Conservation (phyloP, 495 filamentous ascomycete species). For the Parathielavia appendiculata region DNA sequence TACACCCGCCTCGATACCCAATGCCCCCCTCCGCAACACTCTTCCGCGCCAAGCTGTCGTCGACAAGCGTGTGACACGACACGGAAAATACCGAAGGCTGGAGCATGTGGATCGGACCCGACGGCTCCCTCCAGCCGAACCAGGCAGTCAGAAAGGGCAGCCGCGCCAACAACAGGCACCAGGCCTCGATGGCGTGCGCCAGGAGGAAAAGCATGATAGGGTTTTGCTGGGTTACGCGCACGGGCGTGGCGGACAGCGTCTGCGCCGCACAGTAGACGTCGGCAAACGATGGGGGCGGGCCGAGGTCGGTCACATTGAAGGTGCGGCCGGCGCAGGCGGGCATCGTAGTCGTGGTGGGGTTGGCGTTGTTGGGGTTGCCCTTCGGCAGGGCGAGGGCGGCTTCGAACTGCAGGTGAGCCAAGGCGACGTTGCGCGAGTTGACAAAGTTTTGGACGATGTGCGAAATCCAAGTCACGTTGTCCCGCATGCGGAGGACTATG, state of each 20-base stretch:
- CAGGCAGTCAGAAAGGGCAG: constrained; percentile 29
- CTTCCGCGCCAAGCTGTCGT: constrained; percentile 44
- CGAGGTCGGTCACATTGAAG: constrained; percentile 38
- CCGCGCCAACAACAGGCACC: constrained; percentile 26
- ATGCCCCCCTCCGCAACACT: constrained; percentile 48
- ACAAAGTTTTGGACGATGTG: constrained; percentile 52
- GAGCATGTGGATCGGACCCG: constrained; percentile 37
- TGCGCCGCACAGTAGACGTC: constrained; percentile 31
- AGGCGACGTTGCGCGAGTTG: constrained; percentile 51
- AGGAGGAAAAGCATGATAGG: constrained; percentile 44
- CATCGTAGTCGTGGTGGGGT: constrained; percentile 17
- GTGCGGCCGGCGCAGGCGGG: constrained; percentile 40
- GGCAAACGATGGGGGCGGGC: constrained; percentile 31
- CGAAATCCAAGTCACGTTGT: constrained; percentile 40
- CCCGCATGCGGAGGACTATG: constrained; percentile 19
- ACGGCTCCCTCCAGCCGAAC: constrained; percentile 35
- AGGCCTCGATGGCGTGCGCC: constrained; percentile 46
- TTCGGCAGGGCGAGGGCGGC: constrained; percentile 39
- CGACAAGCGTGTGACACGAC: constrained; percentile 39
- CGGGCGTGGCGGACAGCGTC: constrained; percentile 24
- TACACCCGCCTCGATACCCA: constrained; percentile 43
- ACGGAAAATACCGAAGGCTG: constrained; percentile 50
- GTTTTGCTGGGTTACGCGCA: constrained; percentile 33
- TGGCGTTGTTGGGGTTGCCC: not conserved
- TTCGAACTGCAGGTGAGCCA: constrained; percentile 54